phyloP scores from a whole-genome alignment of 495 filamentous ascomycete genomes.

The Amphirosellinia nigrospora region DNA sequence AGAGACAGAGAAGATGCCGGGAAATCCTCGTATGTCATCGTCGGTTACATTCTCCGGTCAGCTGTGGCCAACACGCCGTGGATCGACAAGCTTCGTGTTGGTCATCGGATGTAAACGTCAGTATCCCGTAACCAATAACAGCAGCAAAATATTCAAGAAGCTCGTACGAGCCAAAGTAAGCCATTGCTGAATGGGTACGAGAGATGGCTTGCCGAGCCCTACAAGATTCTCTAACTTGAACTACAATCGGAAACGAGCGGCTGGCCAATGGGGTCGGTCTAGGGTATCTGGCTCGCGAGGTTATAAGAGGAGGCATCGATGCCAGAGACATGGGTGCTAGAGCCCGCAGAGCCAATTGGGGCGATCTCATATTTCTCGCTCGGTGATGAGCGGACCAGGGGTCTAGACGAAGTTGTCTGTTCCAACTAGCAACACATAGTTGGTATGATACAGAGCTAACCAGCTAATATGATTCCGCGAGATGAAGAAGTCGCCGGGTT shows the following conservation, averaged over 20 bases:
- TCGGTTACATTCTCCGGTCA: constrained; percentile 41
- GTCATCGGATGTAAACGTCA: constrained; percentile 34
- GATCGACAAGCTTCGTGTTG: constrained; percentile 42
- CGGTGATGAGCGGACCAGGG: constrained; percentile 68
- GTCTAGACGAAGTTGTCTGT: constrained; percentile 64
- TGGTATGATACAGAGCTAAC: constrained; percentile 75
- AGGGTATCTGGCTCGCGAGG: constrained; percentile 73
- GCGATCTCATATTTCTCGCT: constrained; percentile 75
- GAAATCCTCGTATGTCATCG: background rate
- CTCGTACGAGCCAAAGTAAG: constrained; percentile 19
- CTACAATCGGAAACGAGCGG: constrained; percentile 80
- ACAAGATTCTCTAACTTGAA: constrained; percentile 51
- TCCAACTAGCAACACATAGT: constrained; percentile 79
- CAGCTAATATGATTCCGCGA: constrained; percentile 62
- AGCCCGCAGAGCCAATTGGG: constrained; percentile 58
- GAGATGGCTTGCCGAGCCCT: constrained; percentile 46
- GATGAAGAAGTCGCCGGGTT: constrained; percentile 83
- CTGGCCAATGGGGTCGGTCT: constrained; percentile 66
- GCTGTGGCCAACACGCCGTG: constrained; percentile 48
- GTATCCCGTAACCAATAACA: background rate
- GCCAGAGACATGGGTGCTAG: constrained; percentile 63
- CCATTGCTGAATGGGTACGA: constrained; percentile 35
- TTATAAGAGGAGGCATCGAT: constrained; percentile 77
- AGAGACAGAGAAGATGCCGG: background rate
- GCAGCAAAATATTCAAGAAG: background rate